Conservation (phyloP, 306 rosid species). For the Castanea mollissima region DNA sequence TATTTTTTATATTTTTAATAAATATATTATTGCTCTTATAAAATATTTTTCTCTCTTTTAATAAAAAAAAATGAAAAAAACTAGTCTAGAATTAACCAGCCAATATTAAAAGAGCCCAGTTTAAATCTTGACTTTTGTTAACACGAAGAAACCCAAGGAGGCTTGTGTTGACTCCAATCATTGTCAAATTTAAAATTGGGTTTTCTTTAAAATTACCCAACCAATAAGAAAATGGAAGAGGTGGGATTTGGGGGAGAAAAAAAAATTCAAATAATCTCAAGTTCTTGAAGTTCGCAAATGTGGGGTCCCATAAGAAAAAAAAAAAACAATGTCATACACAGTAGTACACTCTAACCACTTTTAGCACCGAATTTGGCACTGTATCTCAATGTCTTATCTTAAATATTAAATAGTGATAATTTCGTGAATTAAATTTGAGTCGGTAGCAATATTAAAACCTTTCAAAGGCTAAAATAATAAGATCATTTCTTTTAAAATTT, state of each 20-base stretch:
- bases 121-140: conserved; percentile 28
- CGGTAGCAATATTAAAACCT: background rate
- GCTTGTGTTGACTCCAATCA: conserved; percentile 41
- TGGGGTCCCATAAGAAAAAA: background rate
- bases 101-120: background rate
- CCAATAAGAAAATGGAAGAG: background rate
- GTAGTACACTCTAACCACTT: background rate
- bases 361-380: background rate
- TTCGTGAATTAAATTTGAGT: background rate
- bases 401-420: background rate
- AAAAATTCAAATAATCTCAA: background rate
- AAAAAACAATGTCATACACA: background rate
- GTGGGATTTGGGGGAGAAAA: background rate
- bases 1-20: background rate
- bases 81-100: background rate
- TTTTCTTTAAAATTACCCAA: conserved; percentile 29
- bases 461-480: background rate
- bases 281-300: background rate
- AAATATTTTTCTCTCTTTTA: background rate
- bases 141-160: background rate
- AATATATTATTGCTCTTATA: background rate
- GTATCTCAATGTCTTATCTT: background rate
- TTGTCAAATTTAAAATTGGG: conserved; percentile 22
- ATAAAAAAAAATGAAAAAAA: background rate
- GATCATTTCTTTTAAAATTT: too few species aligned